These are phyloP conservation scores for Zea mays DNA, from an alignment of 176 grass and related monocot species.

Conservation along the genomic window DNA sequence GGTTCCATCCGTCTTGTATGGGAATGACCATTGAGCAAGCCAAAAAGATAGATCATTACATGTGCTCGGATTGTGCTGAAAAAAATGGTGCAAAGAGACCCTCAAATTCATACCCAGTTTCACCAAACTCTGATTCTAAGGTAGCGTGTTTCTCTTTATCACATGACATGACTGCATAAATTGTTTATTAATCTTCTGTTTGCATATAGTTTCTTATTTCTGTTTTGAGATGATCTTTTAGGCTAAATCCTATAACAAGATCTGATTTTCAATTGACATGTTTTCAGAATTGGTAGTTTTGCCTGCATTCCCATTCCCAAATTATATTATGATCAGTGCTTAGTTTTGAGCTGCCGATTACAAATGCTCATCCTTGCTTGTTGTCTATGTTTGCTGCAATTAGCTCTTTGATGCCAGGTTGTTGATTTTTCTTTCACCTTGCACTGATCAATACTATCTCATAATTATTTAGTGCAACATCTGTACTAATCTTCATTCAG, in stretches of 20 bases:
- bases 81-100: conserved; percentile 71
- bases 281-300: conserved; percentile 24
- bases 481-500: conserved; percentile 1
- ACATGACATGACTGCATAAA: conserved; percentile 11
- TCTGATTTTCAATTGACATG: neutral
- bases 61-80: conserved; percentile 70
- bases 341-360: conserved; percentile 3
- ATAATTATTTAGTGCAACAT: neutral
- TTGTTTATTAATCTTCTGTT: conserved; percentile 25
- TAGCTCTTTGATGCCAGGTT: conserved; percentile 18
- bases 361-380: neutral
- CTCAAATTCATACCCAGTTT: conserved; percentile 52
- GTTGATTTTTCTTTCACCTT: neutral
- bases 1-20: conserved; percentile 97
- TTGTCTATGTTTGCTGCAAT: conserved; percentile 21
- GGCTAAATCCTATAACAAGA: neutral
- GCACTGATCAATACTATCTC: neutral
- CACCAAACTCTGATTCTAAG: conserved; percentile 64
- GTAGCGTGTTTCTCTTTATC: conserved; percentile 24
- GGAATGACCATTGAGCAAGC: conserved; percentile 88
- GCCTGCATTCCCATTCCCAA: conserved; percentile 26
- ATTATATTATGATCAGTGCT: conserved; percentile 9
- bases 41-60: conserved; percentile 74
- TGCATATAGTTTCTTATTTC: conserved; percentile 19
- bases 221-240: neutral